Evolutionary conservation across 768 basidiomycete species (phyloP).

Genomic region (Hydnomerulius pinastri): DNA sequence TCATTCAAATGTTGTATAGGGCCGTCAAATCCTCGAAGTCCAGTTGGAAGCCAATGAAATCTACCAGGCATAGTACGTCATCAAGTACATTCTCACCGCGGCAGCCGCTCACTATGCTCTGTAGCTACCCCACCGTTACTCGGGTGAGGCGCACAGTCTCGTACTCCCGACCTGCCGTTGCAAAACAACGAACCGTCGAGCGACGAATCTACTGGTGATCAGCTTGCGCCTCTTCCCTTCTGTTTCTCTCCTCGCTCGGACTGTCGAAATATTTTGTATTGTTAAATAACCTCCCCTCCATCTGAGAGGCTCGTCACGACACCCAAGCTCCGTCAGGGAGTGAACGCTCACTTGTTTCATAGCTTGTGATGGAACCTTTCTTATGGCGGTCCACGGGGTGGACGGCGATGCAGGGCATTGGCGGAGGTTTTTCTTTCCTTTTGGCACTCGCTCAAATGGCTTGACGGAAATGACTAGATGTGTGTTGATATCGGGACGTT

Average conservation of each 20-base stretch:
- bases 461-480: conserved; percentile 12
- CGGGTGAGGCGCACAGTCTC: conserved; percentile 75
- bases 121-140: conserved; percentile 76
- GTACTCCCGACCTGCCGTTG: conserved; percentile 50
- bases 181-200: conserved; percentile 62
- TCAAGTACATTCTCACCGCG: not conserved
- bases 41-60: conserved; percentile 71
- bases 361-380: conserved; percentile 11
- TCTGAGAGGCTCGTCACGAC: conserved; percentile 35
- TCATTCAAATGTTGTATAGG: conserved; percentile 43
- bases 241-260: conserved; percentile 14
- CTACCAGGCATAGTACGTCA: conserved; percentile 63
- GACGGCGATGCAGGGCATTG: conserved; percentile 22
- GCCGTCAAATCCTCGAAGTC: conserved; percentile 80
- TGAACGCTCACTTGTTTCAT: conserved; percentile 22
- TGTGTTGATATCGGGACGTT: conserved; percentile 21
- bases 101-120: conserved; percentile 6
- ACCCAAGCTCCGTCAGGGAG: conserved; percentile 56
- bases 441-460: conserved; percentile 6
- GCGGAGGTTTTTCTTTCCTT: conserved; percentile 8
- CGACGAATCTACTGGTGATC: conserved; percentile 75
- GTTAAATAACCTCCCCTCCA: conserved; percentile 23
- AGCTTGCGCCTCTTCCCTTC: not conserved
- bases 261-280: conserved; percentile 35
- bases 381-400: conserved; percentile 14